These are phyloP conservation scores for Xeromyces bisporus DNA, from an alignment of 495 filamentous ascomycete genomes.

Conservation along the genomic window DNA sequence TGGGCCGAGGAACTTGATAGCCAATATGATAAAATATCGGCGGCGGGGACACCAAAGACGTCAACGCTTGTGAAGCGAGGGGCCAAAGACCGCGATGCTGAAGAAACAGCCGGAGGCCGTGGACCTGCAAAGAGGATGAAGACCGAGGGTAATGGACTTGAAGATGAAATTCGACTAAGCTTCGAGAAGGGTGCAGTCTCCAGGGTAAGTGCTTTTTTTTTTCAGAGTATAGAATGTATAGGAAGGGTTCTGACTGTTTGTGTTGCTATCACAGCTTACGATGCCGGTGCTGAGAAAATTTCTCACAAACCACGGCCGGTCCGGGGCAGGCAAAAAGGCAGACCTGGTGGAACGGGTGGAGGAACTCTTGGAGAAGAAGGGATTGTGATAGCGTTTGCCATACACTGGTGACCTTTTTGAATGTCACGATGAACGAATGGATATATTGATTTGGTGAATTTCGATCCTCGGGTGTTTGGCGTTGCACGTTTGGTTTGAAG, in stretches of 20 bases:
- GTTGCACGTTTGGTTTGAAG: too few species aligned
- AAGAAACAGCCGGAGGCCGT: constrained; percentile 11
- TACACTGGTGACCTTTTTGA: neutral
- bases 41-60: constrained; percentile 13
- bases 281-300: constrained; percentile 54
- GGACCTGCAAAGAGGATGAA: constrained; percentile 34
- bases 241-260: neutral
- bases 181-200: constrained; percentile 42
- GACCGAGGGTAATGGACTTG: constrained; percentile 18
- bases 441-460: too few species aligned
- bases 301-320: constrained; percentile 42
- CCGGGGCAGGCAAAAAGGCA: constrained; percentile 53
- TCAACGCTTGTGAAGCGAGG: constrained; percentile 28
- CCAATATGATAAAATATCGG: constrained; percentile 26
- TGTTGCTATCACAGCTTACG: constrained; percentile 33
- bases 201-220: constrained; percentile 29
- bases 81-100: constrained; percentile 17
- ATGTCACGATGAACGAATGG: too few species aligned
- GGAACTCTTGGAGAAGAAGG: constrained; percentile 50
- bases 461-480: too few species aligned
- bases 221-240: too few species aligned
- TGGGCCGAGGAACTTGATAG: constrained; percentile 56
- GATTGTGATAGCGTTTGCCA: neutral
- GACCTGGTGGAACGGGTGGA: constrained; percentile 67
- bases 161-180: constrained; percentile 42